Evolutionary conservation across 352 stramenopile genomes (phyloP).

Genomic region (Aphanomyces euteiches): DNA sequence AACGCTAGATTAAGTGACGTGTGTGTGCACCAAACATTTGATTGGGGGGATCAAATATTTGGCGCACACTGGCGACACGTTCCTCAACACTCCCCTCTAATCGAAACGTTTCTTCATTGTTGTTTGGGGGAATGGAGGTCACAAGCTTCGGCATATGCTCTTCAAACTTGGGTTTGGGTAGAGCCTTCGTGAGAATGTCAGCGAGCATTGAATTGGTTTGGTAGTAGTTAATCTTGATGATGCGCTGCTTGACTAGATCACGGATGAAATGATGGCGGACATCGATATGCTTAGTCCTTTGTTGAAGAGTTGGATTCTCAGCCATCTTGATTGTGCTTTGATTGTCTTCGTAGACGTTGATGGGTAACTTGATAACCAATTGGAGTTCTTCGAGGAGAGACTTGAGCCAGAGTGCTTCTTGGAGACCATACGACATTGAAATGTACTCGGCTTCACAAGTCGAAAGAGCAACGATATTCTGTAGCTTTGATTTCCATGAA

Average conservation of each 20-base stretch:
- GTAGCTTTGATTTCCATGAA: background rate
- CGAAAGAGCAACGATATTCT: conserved; percentile 1
- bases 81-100: no score
- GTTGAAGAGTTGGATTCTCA: conserved; percentile 4
- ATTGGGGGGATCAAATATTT: no score
- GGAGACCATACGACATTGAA: background rate
- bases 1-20: no score
- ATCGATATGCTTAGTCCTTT: conserved; percentile 1
- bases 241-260: conserved; percentile 7
- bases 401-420: conserved; percentile 5
- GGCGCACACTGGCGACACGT: no score
- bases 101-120: no score
- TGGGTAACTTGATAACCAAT: background rate
- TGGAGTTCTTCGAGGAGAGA: background rate
- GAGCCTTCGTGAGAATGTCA: background rate
- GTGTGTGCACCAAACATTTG: no score
- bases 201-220: conserved; percentile 1
- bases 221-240: background rate
- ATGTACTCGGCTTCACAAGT: conserved; percentile 6
- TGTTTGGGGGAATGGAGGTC: no score
- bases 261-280: background rate
- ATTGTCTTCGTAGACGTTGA: background rate
- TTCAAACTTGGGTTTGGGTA: background rate
- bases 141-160: background rate
- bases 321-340: conserved; percentile 12